Evolutionary conservation across 2,329 filamentous ascomycete species (phyloP), one percentile per base, ranked within the genome.

Genomic region (Pleomassaria siparia): DNA sequence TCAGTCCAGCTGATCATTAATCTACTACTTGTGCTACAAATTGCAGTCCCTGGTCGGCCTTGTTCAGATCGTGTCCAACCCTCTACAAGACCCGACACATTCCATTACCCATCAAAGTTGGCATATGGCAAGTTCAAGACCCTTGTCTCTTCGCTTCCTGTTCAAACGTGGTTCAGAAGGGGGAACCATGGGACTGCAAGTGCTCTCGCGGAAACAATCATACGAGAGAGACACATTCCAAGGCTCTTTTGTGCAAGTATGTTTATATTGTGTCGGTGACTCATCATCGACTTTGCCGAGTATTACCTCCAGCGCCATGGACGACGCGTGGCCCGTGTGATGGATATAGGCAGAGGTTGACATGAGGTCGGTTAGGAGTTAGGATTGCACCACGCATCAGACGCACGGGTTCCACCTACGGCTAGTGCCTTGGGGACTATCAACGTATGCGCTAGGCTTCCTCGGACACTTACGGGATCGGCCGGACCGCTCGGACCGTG

Each of bases 1-100:
- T n/a, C 47, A 49, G 47, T 29, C 43, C 42, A 25, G 43, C 47
- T 46, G 43, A 40, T 8, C 21, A 21, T 16, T 8, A 29, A 28
- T 11, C 6, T 21, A 36, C 28, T 43, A 33, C 25, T n/a, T 25
- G n/a, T 7, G 12, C 7, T 24, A 20, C 30, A 12, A 13, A 3
- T 20, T 25, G 10, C 15, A 12, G 25, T 8, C 22, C n/a, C 11
- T 40, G 5, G 24, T 22, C 13, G 12, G 8, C n/a, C 32, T 35
- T 35, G n/a, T n/a, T n/a, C n/a, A n/a, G n/a, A n/a, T n/a, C n/a
- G n/a, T n/a, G n/a, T n/a, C n/a, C n/a, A n/a, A n/a, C n/a, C n/a
- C n/a, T n/a, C n/a, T n/a, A n/a, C n/a, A n/a, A n/a, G n/a, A n/a
- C n/a, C n/a, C n/a, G n/a, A n/a, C n/a, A n/a, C n/a, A n/a, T n/a